Percentiles rank a stretch among this genome's conserved stretches.
Conservation (phyloP, 768 basidiomycete genomes). For the Vishniacozyma victoriae region DNA sequence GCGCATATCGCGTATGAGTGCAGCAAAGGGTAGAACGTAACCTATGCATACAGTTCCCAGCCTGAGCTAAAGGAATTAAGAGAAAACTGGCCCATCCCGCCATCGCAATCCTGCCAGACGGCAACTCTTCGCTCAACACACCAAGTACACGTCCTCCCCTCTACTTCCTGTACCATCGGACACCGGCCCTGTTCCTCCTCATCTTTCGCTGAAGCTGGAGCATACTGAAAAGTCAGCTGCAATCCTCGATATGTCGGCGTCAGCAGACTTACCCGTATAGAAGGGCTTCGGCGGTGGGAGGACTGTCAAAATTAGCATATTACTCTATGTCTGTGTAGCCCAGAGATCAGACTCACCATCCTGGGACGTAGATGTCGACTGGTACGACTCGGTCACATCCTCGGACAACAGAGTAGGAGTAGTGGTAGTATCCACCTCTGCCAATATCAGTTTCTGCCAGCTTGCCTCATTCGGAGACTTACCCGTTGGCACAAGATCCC, state of each 20-base stretch:
- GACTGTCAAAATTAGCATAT: constrained; percentile 16
- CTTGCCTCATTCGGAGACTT: not conserved
- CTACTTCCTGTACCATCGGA: constrained; percentile 64
- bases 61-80: no score
- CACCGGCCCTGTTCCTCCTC: constrained; percentile 76
- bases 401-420: constrained; percentile 96
- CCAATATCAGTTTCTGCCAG: constrained; percentile 5
- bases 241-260: not conserved
- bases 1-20: no score
- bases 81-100: no score
- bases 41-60: no score
- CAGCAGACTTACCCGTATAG: no score
- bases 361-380: constrained; percentile 96
- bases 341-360: constrained; percentile 69
- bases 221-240: constrained; percentile 95
- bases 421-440: constrained; percentile 68
- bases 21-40: no score
- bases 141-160: not conserved
- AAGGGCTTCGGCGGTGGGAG: constrained; percentile 75
- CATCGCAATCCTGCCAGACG: no score
- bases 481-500: constrained; percentile 97
- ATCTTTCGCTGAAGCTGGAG: constrained; percentile 95
- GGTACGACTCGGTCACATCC: constrained; percentile 98
- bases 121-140: no score
- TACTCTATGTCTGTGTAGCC: not conserved